A percentile compares a stretch with the other conserved stretches of the same genome.
Evolutionary conservation across 164 flowering plant species (phyloP).

Genomic region (Vitis rotundifolia): DNA sequence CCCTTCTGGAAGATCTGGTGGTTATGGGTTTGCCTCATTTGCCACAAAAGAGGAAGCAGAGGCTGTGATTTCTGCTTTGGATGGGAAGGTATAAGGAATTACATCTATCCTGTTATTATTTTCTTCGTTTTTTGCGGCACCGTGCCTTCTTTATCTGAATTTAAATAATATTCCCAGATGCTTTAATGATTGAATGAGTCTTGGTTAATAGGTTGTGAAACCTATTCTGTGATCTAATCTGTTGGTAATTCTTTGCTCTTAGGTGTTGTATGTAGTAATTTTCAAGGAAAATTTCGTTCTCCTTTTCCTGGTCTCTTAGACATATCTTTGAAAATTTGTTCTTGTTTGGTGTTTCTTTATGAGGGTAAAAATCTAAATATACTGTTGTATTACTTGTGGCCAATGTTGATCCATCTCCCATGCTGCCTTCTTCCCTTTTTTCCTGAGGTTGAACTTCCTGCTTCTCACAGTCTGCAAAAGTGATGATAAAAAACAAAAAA

Average conservation of each 20-base stretch:
- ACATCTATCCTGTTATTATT: background rate
- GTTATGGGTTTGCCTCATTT: slow-evolving; percentile 88
- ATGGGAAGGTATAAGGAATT: slow-evolving; percentile 70
- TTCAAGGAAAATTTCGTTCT: background rate
- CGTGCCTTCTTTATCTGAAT: too few species aligned
- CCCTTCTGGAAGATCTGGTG: slow-evolving; percentile 69
- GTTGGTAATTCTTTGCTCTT: background rate
- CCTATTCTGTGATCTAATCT: too few species aligned
- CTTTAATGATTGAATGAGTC: too few species aligned
- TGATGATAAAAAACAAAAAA: too few species aligned
- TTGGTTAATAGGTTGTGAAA: too few species aligned
- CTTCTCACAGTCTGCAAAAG: too few species aligned
- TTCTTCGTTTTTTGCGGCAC: background rate
- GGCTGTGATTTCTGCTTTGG: slow-evolving; percentile 62
- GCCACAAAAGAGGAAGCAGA: slow-evolving; percentile 83
- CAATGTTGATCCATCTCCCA: too few species aligned
- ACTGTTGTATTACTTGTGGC: too few species aligned
- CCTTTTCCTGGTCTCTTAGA: background rate
- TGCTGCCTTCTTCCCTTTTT: too few species aligned
- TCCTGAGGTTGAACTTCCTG: too few species aligned
- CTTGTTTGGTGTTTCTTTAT: background rate
- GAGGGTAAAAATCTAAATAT: background rate
- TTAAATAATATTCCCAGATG: too few species aligned
- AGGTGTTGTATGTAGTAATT: background rate
- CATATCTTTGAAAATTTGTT: background rate